Base-by-base conservation (phyloP, 169 alveolate species). In the Plasmodium gaboni region DNA sequence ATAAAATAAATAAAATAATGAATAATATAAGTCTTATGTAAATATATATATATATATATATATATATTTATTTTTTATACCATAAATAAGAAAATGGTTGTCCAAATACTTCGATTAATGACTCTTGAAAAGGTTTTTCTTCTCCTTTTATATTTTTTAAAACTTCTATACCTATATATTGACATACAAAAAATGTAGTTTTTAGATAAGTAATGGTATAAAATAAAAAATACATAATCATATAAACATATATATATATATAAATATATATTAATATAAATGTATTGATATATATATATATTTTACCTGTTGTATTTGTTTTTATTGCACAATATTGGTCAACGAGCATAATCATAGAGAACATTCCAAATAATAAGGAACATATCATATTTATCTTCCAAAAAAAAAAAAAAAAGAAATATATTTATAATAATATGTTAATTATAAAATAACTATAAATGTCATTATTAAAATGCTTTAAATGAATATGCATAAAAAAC, bases 281-380 rank as follows among this genome's bases (percentile, higher is more conserved):
- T 7, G 19, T 68, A 4, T 4, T 19, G 13, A 7, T 67, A 12
- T 12, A 2, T 46, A 17, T 68, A 12, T 46, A n/a, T 69, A 12
- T 46, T 17, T 42, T 32, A 80, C 90, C 90, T 67, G 90, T 67
- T 59, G 90, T 80, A n/a, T 80, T 80, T 10, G 90, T 80, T 46
- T 46, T 67, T n/a, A 80, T 51, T 57, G 83, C 90, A 48, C 67
- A 68, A 28, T 67, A 80, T 65, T 80, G 90, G 22, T 80, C 90
- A 32, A 80, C 64, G 2, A 80, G 78, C 90, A 80, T 80, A 60
- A 80, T 80, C 15, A 80, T 53, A n/a, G 80, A 9, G 28, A 80
- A 38, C 59, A 80, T 70, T 46, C 90, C 90, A 57, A 80, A 80
- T 17, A 80, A 24, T 28, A 80, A 59, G 61, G 90, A 80, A 63